phyloP scores from a whole-genome alignment of 768 basidiomycete genomes.

The Trametes gibbosa region DNA sequence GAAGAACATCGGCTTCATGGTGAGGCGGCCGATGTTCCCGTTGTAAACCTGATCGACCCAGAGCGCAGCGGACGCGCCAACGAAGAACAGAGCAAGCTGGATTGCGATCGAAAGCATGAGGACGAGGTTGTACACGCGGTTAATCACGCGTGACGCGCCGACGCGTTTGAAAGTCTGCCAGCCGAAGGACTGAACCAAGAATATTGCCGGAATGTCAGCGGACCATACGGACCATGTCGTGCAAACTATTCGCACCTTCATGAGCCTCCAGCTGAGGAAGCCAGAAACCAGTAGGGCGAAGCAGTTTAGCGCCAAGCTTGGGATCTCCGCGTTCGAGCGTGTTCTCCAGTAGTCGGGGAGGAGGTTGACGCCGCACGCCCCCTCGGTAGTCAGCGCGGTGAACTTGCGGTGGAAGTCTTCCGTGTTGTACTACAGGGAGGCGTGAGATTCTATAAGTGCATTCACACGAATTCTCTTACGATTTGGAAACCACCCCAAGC shows the following conservation, averaged over 20 bases:
- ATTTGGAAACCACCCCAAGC: conserved; percentile 74
- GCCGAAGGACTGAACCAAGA: conserved; percentile 53
- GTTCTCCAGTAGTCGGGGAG: conserved; percentile 64
- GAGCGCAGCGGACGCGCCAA: conserved; percentile 62
- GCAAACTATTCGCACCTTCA: conserved; percentile 48
- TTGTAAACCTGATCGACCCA: conserved; percentile 79
- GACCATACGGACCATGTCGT: not conserved
- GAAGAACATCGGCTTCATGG: conserved; percentile 46
- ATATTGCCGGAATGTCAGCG: not conserved
- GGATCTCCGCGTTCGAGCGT: conserved; percentile 59
- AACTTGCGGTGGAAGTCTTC: conserved; percentile 56
- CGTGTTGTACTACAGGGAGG: conserved; percentile 38
- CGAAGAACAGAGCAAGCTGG: conserved; percentile 78
- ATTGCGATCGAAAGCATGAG: conserved; percentile 68
- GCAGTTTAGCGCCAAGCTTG: conserved; percentile 61
- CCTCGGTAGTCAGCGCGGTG: conserved; percentile 53
- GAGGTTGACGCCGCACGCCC: conserved; percentile 58
- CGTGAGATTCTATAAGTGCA: not conserved
- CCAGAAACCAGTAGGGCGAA: conserved; percentile 57
- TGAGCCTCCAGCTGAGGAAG: conserved; percentile 69
- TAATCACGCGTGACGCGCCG: conserved; percentile 71
- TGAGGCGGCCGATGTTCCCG: conserved; percentile 57
- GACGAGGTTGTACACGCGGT: conserved; percentile 71
- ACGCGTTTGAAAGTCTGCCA: conserved; percentile 90
- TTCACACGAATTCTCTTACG: conserved; percentile 6